phyloP scores from a whole-genome alignment of 495 filamentous ascomycete species.

The Rhizodiscina lignyota region DNA sequence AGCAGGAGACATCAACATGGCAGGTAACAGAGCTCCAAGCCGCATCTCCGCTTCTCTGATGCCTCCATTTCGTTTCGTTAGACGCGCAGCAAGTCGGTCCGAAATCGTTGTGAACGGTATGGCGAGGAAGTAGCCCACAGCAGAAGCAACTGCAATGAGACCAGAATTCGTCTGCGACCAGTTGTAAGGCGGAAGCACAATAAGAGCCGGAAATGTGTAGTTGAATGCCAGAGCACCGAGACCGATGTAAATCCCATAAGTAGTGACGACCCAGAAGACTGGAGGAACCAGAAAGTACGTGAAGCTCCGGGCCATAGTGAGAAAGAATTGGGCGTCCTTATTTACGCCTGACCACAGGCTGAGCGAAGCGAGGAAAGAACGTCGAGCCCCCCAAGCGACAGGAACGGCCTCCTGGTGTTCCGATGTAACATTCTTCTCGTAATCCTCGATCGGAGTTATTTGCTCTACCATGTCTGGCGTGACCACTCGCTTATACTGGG shows the following conservation, averaged over 20 bases:
- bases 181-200: conserved; percentile 37
- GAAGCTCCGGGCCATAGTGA: conserved; percentile 32
- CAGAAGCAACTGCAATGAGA: conserved; percentile 35
- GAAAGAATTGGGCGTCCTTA: conserved; percentile 26
- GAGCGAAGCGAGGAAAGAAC: conserved; percentile 11
- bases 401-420: conserved; percentile 11
- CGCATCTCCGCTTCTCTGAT: too few species aligned
- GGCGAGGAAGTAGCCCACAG: conserved; percentile 34
- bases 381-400: too few species aligned
- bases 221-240: conserved; percentile 40
- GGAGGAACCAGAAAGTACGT: conserved; percentile 38
- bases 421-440: conserved; percentile 8
- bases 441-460: conserved; percentile 6
- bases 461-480: neutral
- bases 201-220: conserved; percentile 41
- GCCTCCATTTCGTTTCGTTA: too few species aligned
- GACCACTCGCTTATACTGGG: conserved; percentile 31
- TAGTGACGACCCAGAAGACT: conserved; percentile 40
- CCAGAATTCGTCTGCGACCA: conserved; percentile 38
- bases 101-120: too few species aligned
- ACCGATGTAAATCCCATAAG: conserved; percentile 37
- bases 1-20: too few species aligned
- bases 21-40: too few species aligned
- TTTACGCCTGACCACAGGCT: conserved; percentile 24
- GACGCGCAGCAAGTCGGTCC: too few species aligned